Evolutionary conservation across 169 alveolate genomes (phyloP).

Genomic region (Eimeria necatrix): DNA sequence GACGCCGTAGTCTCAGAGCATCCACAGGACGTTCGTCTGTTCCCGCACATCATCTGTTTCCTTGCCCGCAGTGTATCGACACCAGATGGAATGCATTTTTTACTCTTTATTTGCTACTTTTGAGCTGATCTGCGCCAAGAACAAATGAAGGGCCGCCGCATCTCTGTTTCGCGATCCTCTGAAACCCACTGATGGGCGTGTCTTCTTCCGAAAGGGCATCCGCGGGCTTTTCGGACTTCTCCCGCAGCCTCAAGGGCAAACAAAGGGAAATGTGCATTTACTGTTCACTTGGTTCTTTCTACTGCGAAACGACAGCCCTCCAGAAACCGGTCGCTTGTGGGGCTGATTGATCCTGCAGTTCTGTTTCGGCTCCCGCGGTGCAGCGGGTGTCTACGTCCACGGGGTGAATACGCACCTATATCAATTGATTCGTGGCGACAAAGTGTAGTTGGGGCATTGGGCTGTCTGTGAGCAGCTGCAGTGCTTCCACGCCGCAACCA

Average conservation of each 20-base stretch:
- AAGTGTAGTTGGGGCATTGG: slow-evolving; percentile 23
- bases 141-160: slow-evolving; percentile 17
- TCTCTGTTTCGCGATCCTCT: not conserved
- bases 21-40: not conserved
- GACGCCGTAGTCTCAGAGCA: slow-evolving; percentile 1
- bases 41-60: slow-evolving; percentile 28
- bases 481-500: not conserved
- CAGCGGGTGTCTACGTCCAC: not conserved
- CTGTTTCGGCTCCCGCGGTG: not conserved
- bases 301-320: slow-evolving; percentile 24
- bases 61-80: slow-evolving; percentile 54
- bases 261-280: slow-evolving; percentile 2
- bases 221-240: not conserved
- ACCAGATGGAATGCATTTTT: slow-evolving; percentile 13
- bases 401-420: slow-evolving; percentile 10
- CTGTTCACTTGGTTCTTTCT: not conserved
- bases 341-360: slow-evolving; percentile 26
- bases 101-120: slow-evolving; percentile 3
- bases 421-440: slow-evolving; percentile 11
- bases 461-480: not conserved
- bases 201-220: slow-evolving; percentile 29
- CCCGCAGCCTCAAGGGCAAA: slow-evolving; percentile 24
- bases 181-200: not conserved
- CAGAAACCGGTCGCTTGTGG: not conserved
- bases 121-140: not conserved